Evolutionary conservation across 768 basidiomycete species (phyloP).

Genomic region (Suillus paluster): DNA sequence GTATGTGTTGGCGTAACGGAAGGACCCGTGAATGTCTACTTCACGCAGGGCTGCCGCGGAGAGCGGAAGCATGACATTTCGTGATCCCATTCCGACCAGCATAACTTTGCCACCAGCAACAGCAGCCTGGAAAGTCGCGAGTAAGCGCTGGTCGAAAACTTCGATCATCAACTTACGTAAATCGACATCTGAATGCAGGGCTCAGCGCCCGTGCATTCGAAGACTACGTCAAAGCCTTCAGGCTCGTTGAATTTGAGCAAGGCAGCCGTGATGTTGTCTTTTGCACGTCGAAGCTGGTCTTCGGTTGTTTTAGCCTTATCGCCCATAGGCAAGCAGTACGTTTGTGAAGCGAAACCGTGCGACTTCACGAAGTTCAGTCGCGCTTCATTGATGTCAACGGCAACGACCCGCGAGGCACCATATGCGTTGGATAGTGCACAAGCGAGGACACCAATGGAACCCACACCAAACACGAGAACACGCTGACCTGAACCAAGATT

Average conservation of each 20-base stretch:
- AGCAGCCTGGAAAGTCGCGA: slow-evolving; percentile 61
- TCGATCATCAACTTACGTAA: slow-evolving; percentile 60
- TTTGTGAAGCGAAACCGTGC: slow-evolving; percentile 77
- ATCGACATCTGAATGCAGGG: slow-evolving; percentile 90
- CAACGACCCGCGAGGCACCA: slow-evolving; percentile 75
- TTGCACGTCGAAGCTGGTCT: slow-evolving; percentile 63
- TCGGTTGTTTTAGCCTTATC: slow-evolving; percentile 56
- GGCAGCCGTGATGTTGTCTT: slow-evolving; percentile 55
- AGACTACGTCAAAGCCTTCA: slow-evolving; percentile 90
- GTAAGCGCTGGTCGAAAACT: slow-evolving; percentile 18
- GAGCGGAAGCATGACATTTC: slow-evolving; percentile 81
- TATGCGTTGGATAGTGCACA: slow-evolving; percentile 75
- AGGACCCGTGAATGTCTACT: slow-evolving; percentile 91
- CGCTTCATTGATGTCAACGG: slow-evolving; percentile 83
- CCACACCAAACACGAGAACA: slow-evolving; percentile 90
- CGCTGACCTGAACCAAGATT: slow-evolving; percentile 55
- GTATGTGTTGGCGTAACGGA: slow-evolving; percentile 92
- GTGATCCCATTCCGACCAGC: slow-evolving; percentile 95
- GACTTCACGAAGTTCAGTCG: slow-evolving; percentile 78
- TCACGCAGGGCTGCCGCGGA: slow-evolving; percentile 83
- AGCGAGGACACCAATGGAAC: slow-evolving; percentile 91
- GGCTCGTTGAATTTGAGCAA: slow-evolving; percentile 59
- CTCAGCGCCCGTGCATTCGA: slow-evolving; percentile 96
- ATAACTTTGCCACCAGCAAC: slow-evolving; percentile 86
- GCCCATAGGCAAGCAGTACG: slow-evolving; percentile 61